phyloP scores from a whole-genome alignment of 139 green algal species.

The Eudorina sp. region DNA sequence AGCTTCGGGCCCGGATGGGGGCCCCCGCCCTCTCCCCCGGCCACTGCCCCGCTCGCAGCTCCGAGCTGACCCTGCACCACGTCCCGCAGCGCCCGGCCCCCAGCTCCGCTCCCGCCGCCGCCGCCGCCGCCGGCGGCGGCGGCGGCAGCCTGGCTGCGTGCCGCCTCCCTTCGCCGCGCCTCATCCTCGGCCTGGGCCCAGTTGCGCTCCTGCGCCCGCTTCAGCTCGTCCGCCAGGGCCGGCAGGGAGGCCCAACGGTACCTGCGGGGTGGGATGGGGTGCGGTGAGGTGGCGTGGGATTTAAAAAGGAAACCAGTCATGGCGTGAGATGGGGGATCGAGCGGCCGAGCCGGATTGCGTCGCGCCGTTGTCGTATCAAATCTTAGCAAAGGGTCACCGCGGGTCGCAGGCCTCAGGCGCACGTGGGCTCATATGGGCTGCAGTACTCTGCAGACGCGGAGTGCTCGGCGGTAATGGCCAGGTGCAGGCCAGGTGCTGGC shows the following conservation, averaged over 20 bases:
- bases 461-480: too few species aligned
- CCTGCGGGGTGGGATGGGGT: not conserved
- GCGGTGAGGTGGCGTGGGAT: not conserved
- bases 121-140: not conserved
- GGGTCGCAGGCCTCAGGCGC: not conserved
- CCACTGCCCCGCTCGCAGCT: not conserved
- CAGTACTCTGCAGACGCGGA: not conserved
- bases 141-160: not conserved
- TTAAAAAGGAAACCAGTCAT: not conserved
- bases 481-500: too few species aligned
- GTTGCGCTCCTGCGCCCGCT: not conserved
- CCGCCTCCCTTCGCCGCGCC: not conserved
- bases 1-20: not conserved
- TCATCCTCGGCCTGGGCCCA: not conserved
- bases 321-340: not conserved
- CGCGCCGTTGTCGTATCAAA: not conserved
- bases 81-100: too few species aligned
- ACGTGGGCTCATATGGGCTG: not conserved
- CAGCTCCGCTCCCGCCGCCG: not conserved
- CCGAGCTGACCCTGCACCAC: too few species aligned
- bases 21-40: not conserved
- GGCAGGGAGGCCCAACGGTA: conserved; percentile 36
- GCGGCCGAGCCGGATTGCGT: not conserved
- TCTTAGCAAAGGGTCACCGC: not conserved
- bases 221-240: not conserved